Conservation (phyloP, 2,329 filamentous ascomycete genomes). For the Diaporthe sp. region DNA sequence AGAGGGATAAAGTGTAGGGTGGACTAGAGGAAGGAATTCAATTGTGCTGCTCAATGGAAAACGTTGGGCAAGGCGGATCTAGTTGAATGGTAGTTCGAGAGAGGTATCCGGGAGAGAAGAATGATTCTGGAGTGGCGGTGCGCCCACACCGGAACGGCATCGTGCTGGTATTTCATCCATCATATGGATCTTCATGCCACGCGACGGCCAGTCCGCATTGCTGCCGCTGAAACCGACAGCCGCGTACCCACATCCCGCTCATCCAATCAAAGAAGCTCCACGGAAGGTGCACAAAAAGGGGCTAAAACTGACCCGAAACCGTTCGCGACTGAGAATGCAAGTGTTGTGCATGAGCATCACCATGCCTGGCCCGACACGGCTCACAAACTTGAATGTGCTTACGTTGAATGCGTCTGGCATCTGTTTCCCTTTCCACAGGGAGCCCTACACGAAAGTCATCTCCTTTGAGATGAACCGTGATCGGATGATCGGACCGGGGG, state of each 20-base stretch:
- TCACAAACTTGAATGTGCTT: not conserved
- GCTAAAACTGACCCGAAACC: slow-evolving; percentile 38
- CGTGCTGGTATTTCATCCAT: slow-evolving; percentile 19
- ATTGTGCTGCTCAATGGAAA: not conserved
- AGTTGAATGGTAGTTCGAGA: not conserved
- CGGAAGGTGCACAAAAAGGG: not conserved
- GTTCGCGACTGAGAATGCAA: slow-evolving; percentile 23
- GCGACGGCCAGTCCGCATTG: slow-evolving; percentile 8
- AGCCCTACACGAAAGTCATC: not conserved
- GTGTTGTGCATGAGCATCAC: slow-evolving; percentile 24
- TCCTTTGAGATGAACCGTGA: not conserved
- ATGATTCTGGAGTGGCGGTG: not conserved
- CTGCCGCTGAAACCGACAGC: slow-evolving; percentile 7
- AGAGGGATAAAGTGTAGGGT: not conserved
- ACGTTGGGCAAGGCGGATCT: not conserved
- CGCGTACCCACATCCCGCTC: slow-evolving; percentile 29
- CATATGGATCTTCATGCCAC: slow-evolving; percentile 25
- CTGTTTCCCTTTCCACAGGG: not conserved
- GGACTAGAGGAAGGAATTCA: not conserved
- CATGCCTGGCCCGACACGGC: not conserved
- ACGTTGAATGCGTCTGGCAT: not conserved
- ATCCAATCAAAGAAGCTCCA: slow-evolving; percentile 7
- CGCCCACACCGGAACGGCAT: slow-evolving; percentile 10
- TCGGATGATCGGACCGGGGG: slow-evolving; percentile 1
- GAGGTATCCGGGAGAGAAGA: not conserved